Base-by-base conservation (phyloP, 768 basidiomycete species). In the Kwoniella pini region DNA sequence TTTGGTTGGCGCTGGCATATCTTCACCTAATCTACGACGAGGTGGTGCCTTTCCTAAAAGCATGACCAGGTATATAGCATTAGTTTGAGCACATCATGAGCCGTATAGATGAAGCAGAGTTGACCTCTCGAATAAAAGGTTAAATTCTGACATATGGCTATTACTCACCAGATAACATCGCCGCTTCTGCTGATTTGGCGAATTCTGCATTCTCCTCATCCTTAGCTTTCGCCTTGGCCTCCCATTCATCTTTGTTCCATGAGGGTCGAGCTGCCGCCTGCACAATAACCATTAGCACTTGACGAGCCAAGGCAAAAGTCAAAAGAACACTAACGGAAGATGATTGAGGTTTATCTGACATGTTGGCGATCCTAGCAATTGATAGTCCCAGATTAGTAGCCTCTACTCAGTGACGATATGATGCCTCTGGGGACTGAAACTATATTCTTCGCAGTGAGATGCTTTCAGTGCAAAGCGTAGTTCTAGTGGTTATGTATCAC, bases 1-100 rank as follows among this genome's bases (percentile, higher is more conserved):
- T 70, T 96, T 87, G 2, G 93, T 98, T 1, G 96, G 90, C 74
- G 92, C 94, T 0, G 96, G 95, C 1, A 95, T 79, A 68, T 95
- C 90, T 38, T 88, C 86, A 55, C 60, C 64, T 45, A 39, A 11
- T 7, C 40, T 22, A 22, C 51, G 57, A 36, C 57, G 54, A 13
- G 63, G 69, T 4, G 59, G 59, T 30, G 60, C 50, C 82, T 94
- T 94, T 46, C 94, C 93, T 92, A n/a, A n/a, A n/a, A n/a, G n/a
- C n/a, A n/a, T n/a, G n/a, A n/a, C n/a, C n/a, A n/a, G n/a, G n/a
- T n/a, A n/a, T n/a, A n/a, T n/a, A n/a, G n/a, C n/a, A n/a, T n/a
- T n/a, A n/a, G n/a, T n/a, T n/a, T n/a, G n/a, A n/a, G n/a, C n/a
- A n/a, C n/a, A n/a, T n/a, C n/a, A n/a, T n/a, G n/a, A n/a, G n/a